These are phyloP conservation scores for Geotrichum aggregatum DNA, from an alignment of 1,139 yeast genomes.

Conservation along the genomic window DNA sequence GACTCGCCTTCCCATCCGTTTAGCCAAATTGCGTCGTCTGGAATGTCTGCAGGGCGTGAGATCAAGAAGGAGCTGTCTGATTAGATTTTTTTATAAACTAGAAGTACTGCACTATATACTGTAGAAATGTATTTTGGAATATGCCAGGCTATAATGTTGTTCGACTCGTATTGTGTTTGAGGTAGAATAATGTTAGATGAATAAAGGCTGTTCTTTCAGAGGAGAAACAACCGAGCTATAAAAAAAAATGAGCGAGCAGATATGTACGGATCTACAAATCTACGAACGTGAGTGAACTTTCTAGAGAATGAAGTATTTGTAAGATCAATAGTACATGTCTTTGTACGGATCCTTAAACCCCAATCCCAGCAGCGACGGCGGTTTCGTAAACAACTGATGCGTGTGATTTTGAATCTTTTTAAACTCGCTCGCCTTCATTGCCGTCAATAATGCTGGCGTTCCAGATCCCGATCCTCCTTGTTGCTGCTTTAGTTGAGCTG, in stretches of 20 bases:
- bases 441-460: too few species aligned
- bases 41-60: conserved; percentile 5
- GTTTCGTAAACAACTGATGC: conserved; percentile 9
- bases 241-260: not conserved
- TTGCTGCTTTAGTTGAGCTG: not conserved
- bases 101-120: too few species aligned
- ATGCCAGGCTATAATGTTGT: too few species aligned
- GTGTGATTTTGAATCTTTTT: conserved; percentile 14
- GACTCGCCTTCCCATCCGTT: conserved; percentile 6
- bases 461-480: too few species aligned
- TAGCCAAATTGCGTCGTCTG: conserved; percentile 4
- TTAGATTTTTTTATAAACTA: not conserved
- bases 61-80: conserved; percentile 8
- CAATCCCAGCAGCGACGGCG: conserved; percentile 16
- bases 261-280: too few species aligned
- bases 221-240: too few species aligned
- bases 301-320: not conserved
- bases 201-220: too few species aligned
- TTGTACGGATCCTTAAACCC: conserved; percentile 20
- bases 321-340: conserved; percentile 12
- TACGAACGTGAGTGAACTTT: too few species aligned
- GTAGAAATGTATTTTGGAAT: too few species aligned
- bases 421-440: conserved; percentile 6
- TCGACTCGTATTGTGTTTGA: too few species aligned
- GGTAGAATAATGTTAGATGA: too few species aligned